Base-by-base conservation (phyloP, 306 rosid species). In the Pueraria montana region DNA sequence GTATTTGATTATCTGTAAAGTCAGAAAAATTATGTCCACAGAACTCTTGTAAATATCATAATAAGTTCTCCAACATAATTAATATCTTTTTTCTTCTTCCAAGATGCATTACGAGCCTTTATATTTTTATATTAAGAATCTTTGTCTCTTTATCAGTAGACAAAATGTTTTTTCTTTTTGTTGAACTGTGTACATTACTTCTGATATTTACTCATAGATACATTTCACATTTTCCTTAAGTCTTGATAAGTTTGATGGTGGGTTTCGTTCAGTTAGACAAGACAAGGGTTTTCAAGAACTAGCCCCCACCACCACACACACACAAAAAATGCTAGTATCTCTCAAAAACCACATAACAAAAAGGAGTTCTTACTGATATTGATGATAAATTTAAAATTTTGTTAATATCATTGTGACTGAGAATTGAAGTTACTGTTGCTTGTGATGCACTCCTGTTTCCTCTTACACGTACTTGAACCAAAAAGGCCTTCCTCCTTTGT, bases 11-110 rank as follows among this genome's bases (percentile, higher is more conserved):
- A 13, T 20, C 56, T 27, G 36, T 66, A 59, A 66, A 26, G 56
- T 50, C 74, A 45, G 79, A 21, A 56, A 30, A 45, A 18, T 45
- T 77, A 36, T 71, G 48, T 38, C 58, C 59, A 13, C 45, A 3
- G 8, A 78, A 78, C 76, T 59, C 59, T 18, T 20, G 45, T 46
- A 62, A 49, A 61, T 62, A 72, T 71, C 49, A 21, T 77, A 40
- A 24, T 5, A 59, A 52, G 18, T 74, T 82, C 23, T 40, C 11
- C 48, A 40, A 74, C 62, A 50, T 18, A 38, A 34, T 32, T 56
- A 64, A 64, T 49, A n/a, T 36, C 20, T 53, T 75, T 38, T 82
- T n/a, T 16, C 1, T 36, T 52, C 34, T 67, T 27, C 52, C 38
- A 45, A 55, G 27, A 30, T 17, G 78, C 67, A 24, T 84, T 27